These are phyloP conservation scores for Jacaranda mimosifolia DNA, from an alignment of 257 asterid species.

Conservation along the genomic window DNA sequence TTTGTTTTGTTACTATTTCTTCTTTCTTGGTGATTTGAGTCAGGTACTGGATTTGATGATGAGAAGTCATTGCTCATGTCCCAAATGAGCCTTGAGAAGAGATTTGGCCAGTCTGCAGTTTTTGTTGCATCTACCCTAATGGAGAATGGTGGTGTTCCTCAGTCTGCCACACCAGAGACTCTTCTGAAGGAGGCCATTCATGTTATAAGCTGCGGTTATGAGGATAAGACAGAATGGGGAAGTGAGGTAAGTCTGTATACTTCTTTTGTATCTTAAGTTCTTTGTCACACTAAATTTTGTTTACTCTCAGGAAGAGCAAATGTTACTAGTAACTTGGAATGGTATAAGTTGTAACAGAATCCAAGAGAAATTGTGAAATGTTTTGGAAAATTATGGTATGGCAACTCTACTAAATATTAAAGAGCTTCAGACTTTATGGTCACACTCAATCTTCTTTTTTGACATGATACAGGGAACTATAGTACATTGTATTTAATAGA, in stretches of 20 bases:
- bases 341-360: constrained; percentile 3
- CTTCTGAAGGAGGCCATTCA: constrained; percentile 98
- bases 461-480: neutral
- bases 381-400: neutral
- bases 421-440: neutral
- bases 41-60: constrained; percentile 97
- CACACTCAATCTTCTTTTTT: neutral
- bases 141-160: constrained; percentile 98
- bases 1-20: constrained; percentile 30
- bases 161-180: constrained; percentile 91
- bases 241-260: constrained; percentile 64
- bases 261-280: constrained; percentile 21
- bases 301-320: constrained; percentile 1
- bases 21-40: constrained; percentile 12
- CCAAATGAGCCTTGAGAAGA: constrained; percentile 92
- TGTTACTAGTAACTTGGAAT: constrained; percentile 26
- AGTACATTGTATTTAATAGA: neutral
- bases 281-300: constrained; percentile 22
- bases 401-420: neutral
- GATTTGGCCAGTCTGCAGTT: constrained; percentile 96
- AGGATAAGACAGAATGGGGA: constrained; percentile 99
- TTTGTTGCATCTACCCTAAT: constrained; percentile 95
- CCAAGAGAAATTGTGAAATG: neutral
- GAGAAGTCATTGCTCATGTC: constrained; percentile 92
- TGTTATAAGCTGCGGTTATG: constrained; percentile 98